Evolutionary conservation across 495 filamentous ascomycete genomes (phyloP), one percentile per base, ranked within the genome.

Genomic region (Monascus purpureus): DNA sequence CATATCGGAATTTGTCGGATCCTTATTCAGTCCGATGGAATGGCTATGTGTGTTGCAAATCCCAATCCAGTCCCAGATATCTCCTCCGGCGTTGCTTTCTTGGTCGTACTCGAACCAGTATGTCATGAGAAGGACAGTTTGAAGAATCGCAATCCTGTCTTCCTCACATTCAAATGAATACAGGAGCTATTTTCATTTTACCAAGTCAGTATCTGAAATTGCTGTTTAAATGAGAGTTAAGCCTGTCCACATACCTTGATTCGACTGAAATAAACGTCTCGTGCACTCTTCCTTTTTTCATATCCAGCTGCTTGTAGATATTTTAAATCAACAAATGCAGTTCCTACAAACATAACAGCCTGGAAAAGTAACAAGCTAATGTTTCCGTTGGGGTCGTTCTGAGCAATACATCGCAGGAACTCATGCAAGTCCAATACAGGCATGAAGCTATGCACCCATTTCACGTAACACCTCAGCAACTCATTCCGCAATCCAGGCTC

Each of bases 41-140:
- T 84, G 77, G 26, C 78, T 79, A 15, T 20, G 29, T 19, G 29
- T 20, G 13, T 19, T 31, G 29, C 29, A 31, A 4, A 86, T 67
- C 8, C 81, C 82, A 59, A 87, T 82, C 81, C 80, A 88, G 41
- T 87, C 79, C 79, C 80, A 86, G 12, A 80, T 86, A 49, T 90
- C 82, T 45, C 80, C 81, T 45, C 82, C 77, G 0, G 79, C 78
- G 2, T 74, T 79, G 25, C 57, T 58, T 31, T 55, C 48, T 6
- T 50, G 48, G 50, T 87, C 80, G 35, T 84, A 84, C 79, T 80
- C 80, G 35, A 84, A 84, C 79, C 81, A 88, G 45, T 84, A 87
- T 4, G 82, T 85, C 75, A 90, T 80, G 14, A 93, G 61, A 6
- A 93, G 60, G 0, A 88, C 59, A 11, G 77, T 69, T 50, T 93